A percentile compares a stretch with the other conserved stretches of the same genome.
These are phyloP conservation scores for Phyllosticta citribraziliensis DNA, from an alignment of 2,329 filamentous ascomycete species.

Conservation along the genomic window DNA sequence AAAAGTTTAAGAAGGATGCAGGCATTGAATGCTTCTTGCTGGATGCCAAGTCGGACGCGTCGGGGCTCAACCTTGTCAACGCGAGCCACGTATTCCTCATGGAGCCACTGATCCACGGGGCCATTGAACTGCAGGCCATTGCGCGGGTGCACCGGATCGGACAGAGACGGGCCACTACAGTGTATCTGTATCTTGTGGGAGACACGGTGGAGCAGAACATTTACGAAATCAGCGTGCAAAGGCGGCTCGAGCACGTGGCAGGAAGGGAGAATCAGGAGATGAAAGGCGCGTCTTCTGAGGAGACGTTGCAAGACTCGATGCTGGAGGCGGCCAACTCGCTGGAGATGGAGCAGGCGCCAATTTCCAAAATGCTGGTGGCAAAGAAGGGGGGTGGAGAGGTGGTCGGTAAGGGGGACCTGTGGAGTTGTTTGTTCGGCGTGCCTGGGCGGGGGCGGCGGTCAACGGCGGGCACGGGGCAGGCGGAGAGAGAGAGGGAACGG, in stretches of 20 bases:
- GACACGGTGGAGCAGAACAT: slow-evolving; percentile 89
- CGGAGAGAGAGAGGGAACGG: slow-evolving; percentile 29
- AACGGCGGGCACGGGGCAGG: slow-evolving; percentile 21
- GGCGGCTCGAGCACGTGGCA: slow-evolving; percentile 69
- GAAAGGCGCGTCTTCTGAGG: slow-evolving; percentile 16
- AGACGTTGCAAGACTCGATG: slow-evolving; percentile 44
- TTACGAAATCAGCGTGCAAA: slow-evolving; percentile 71
- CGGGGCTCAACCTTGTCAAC: slow-evolving; percentile 83
- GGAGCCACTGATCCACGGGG: slow-evolving; percentile 87
- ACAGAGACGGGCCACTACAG: slow-evolving; percentile 75
- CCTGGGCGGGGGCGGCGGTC: slow-evolving; percentile 21
- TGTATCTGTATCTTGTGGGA: slow-evolving; percentile 90
- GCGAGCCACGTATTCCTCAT: slow-evolving; percentile 92
- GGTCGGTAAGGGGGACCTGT: slow-evolving; percentile 69
- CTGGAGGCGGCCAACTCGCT: slow-evolving; percentile 78
- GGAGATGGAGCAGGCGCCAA: slow-evolving; percentile 64
- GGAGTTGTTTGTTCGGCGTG: slow-evolving; percentile 77
- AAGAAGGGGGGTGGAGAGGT: slow-evolving; percentile 65
- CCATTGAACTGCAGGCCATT: slow-evolving; percentile 88
- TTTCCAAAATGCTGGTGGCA: slow-evolving; percentile 62
- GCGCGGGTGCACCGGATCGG: slow-evolving; percentile 92
- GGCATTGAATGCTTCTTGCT: slow-evolving; percentile 73
- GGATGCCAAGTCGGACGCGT: slow-evolving; percentile 79
- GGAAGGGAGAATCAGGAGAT: slow-evolving; percentile 14
- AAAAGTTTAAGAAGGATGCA: slow-evolving; percentile 67